Evolutionary conservation across 2,329 filamentous ascomycete genomes (phyloP).

Genomic region (Chalaropsis ovoidea): DNA sequence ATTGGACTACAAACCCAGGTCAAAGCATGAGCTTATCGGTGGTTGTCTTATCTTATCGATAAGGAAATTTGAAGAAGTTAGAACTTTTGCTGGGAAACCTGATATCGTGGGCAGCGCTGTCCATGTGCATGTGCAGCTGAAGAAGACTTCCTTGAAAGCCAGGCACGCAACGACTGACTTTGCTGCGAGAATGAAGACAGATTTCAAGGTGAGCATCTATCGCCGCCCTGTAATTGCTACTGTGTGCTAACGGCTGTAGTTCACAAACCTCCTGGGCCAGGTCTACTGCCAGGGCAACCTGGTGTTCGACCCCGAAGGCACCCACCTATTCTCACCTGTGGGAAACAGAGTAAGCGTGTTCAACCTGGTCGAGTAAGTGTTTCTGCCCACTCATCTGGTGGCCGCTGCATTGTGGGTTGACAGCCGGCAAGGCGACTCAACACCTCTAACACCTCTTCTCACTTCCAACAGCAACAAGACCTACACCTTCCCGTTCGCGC

Average conservation of each 20-base stretch:
- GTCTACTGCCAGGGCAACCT: constrained; percentile 98
- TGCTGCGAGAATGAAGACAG: constrained; percentile 77
- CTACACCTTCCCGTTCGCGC: constrained; percentile 76
- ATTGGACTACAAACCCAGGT: not conserved
- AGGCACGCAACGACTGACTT: not conserved
- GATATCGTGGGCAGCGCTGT: not conserved
- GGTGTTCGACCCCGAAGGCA: constrained; percentile 91
- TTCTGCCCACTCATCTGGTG: not conserved
- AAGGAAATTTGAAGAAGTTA: constrained; percentile 22
- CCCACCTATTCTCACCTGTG: constrained; percentile 87
- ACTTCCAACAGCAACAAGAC: constrained; percentile 61
- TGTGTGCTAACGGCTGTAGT: constrained; percentile 44
- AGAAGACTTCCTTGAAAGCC: not conserved
- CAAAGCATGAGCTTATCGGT: not conserved
- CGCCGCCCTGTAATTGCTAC: not conserved
- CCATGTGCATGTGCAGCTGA: not conserved
- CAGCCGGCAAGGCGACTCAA: too few species aligned
- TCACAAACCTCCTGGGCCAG: constrained; percentile 95
- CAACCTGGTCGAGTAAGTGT: constrained; percentile 77
- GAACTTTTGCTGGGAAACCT: constrained; percentile 11
- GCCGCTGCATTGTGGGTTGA: not conserved
- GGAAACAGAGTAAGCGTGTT: constrained; percentile 94
- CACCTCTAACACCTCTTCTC: constrained; percentile 9
- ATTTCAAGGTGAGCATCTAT: constrained; percentile 67
- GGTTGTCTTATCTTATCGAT: constrained; percentile 21